phyloP scores from a whole-genome alignment of 2,329 filamentous ascomycete species.

The Neopestalotiopsis clavispora region DNA sequence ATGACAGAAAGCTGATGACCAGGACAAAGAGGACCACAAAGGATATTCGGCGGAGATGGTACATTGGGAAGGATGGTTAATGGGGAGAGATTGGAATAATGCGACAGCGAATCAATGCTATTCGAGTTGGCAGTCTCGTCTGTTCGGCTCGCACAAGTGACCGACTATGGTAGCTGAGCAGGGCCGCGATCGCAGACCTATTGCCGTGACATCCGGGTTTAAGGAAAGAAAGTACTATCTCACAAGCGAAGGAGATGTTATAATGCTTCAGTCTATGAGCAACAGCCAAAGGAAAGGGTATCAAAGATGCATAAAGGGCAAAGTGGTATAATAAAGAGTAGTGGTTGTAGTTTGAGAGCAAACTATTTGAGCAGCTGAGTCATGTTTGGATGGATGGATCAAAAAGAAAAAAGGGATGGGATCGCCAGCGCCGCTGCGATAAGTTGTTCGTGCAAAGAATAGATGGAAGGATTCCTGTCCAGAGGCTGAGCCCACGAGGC shows the following conservation, averaged over 20 bases:
- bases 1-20: slow-evolving; percentile 52
- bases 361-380: background rate
- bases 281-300: background rate
- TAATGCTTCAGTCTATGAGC: slow-evolving; percentile 15
- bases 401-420: background rate
- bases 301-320: background rate
- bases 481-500: slow-evolving; percentile 12
- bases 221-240: background rate
- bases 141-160: background rate
- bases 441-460: background rate
- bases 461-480: slow-evolving; percentile 3
- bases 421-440: slow-evolving; percentile 10
- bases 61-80: slow-evolving; percentile 39
- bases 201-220: background rate
- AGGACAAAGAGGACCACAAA: slow-evolving; percentile 45
- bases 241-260: background rate
- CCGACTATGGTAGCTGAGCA: background rate
- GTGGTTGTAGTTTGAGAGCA: background rate
- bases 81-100: background rate
- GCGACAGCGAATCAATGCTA: background rate
- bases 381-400: background rate
- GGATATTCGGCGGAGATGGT: slow-evolving; percentile 50
- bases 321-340: background rate
- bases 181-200: slow-evolving; percentile 6
- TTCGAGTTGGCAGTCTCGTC: background rate